These are phyloP conservation scores for Proliferodiscus dingleyae DNA, from an alignment of 2,329 filamentous ascomycete genomes.

Conservation along the genomic window DNA sequence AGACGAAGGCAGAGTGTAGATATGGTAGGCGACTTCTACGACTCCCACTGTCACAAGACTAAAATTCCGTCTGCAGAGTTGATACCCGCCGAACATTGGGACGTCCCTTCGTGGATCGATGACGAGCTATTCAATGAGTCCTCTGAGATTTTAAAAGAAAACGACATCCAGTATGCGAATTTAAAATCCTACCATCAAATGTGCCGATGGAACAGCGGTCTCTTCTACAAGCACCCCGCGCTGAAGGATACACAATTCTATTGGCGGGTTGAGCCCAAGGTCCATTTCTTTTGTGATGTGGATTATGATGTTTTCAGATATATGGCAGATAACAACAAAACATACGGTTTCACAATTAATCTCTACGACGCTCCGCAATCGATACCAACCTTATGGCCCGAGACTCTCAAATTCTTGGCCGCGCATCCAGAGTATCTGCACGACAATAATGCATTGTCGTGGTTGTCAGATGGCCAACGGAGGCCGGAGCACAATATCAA, in stretches of 20 bases:
- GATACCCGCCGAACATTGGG: slow-evolving; percentile 95
- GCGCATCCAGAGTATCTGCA: slow-evolving; percentile 78
- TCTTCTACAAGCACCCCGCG: slow-evolving; percentile 96
- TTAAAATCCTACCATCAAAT: slow-evolving; percentile 95
- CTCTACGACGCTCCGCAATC: slow-evolving; percentile 88
- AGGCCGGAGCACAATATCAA: slow-evolving; percentile 74
- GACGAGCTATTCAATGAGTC: slow-evolving; percentile 80
- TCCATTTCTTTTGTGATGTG: slow-evolving; percentile 98
- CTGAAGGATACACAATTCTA: slow-evolving; percentile 82
- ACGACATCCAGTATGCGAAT: slow-evolving; percentile 84
- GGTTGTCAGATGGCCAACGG: slow-evolving; percentile 73
- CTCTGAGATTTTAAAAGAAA: slow-evolving; percentile 72
- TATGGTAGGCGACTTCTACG: slow-evolving; percentile 56
- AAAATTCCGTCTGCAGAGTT: slow-evolving; percentile 50
- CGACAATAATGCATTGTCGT: slow-evolving; percentile 78
- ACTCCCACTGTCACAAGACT: background rate
- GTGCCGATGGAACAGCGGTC: slow-evolving; percentile 97
- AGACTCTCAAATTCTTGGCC: slow-evolving; percentile 84
- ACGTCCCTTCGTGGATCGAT: slow-evolving; percentile 87
- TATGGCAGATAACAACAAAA: slow-evolving; percentile 98
- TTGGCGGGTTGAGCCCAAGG: slow-evolving; percentile 97
- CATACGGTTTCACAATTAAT: slow-evolving; percentile 97
- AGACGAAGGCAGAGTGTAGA: slow-evolving; percentile 80
- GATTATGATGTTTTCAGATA: slow-evolving; percentile 98
- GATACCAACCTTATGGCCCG: slow-evolving; percentile 88